Evolutionary conservation across 1,284 basidiomycete genomes (phyloP), one percentile per base, ranked within the genome.

Genomic region (Apiotrichum laibachii): DNA sequence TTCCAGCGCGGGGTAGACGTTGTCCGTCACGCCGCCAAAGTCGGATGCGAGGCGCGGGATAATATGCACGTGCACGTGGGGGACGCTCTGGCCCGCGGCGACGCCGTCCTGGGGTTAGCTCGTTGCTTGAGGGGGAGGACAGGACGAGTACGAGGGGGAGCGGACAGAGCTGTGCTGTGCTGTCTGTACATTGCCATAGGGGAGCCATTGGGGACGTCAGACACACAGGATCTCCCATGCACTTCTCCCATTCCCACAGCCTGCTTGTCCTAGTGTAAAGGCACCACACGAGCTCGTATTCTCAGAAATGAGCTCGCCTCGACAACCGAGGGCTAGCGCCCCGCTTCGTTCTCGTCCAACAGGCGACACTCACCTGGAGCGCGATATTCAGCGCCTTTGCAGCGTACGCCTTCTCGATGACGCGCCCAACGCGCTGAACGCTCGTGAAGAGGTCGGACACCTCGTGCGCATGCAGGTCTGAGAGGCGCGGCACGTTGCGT

Each of bases 51-150:
- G 85, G 2, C 92, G 85, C 22, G 92, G 92, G 12, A 96, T 79
- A 34, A 95, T 79, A 72, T 95, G 92, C 64, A 95, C 88, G 73
- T 96, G 92, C 22, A 95, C 89, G 70, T 95, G 92, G 0, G 91
- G 87, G 16, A 94, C 86, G 6, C 85, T 86, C 80, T 96, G 92
- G 0, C 92, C 88, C 0, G 91, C 89, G 9, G 87, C 87, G 57
- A 82, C 83, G 8, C 92, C 92, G 72, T 95, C 92, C 89, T 95
- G 68, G 0, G 9, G 12, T n/a, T 8, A n/a, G 21, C 19, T 40
- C 15, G 16, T 8, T 37, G 13, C 9, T 37, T 8, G 35, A 15
- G 40, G 47, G 42, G 54, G 22, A n/a, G 57, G 18, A 56, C 37
- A 39, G 3, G 52, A 48, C 33, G 35, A 37, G 9, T 8, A 8